Conservation (phyloP, 2,329 filamentous ascomycete genomes). For the Hypoxylon sp. region DNA sequence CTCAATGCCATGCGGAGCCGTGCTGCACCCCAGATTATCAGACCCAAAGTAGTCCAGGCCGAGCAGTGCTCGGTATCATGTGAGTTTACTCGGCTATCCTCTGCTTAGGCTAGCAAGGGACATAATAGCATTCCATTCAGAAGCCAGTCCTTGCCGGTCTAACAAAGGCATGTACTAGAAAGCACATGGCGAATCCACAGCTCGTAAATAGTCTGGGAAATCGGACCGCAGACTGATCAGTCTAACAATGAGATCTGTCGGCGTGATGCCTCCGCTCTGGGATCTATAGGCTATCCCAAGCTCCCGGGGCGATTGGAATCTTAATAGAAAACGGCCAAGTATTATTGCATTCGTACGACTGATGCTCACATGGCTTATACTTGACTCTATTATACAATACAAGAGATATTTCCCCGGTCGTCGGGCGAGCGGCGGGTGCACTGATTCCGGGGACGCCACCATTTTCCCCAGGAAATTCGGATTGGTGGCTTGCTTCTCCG, state of each 20-base stretch:
- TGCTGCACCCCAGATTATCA: conserved; percentile 32
- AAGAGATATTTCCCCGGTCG: conserved; percentile 10
- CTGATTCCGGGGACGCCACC: conserved; percentile 35
- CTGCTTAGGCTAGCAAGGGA: conserved; percentile 13
- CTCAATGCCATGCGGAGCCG: conserved; percentile 30
- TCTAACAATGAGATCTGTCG: conserved; percentile 32
- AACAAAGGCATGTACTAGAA: conserved; percentile 13
- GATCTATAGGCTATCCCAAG: conserved; percentile 12
- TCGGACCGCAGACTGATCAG: conserved; percentile 38
- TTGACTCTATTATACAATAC: conserved; percentile 10
- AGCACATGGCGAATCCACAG: conserved; percentile 10
- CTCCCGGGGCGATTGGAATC: conserved; percentile 9
- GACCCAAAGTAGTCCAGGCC: conserved; percentile 24
- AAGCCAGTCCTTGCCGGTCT: conserved; percentile 15
- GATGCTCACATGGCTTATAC: conserved; percentile 25
- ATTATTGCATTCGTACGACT: conserved; percentile 19
- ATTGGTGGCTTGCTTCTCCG: conserved; percentile 39
- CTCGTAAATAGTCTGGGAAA: conserved; percentile 19
- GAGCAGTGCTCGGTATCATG: conserved; percentile 36
- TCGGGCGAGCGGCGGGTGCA: conserved; percentile 37
- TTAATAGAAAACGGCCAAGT: conserved; percentile 17
- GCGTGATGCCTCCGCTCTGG: conserved; percentile 9
- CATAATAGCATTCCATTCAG: conserved; percentile 23
- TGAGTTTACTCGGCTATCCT: conserved; percentile 26
- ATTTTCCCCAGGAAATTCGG: conserved; percentile 33